Evolutionary conservation across 768 basidiomycete genomes (phyloP), one percentile per base, ranked within the genome.

Genomic region (Suillus discolor): DNA sequence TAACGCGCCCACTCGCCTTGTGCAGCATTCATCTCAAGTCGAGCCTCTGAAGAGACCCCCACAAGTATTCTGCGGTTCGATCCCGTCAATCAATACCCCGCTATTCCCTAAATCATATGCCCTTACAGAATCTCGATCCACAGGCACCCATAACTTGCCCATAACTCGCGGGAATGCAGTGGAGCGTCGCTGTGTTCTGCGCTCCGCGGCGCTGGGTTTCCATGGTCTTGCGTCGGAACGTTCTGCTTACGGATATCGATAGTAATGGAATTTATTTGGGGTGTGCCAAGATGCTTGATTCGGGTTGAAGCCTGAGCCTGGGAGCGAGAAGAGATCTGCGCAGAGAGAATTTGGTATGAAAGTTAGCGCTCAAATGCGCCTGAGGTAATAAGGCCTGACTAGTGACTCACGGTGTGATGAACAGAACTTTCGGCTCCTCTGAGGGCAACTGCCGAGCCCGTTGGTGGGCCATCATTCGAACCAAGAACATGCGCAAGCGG

Each of bases 131-230:
- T 60, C 59, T 60, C 59, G 59, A 60, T 60, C 59, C 59, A 28
- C 59, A 60, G 59, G 59, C 59, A 60, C 59, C 59, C 59, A 60
- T 42, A 60, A 39, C 39, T 60, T 25, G 59, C 41, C 41, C 59
- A 60, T 42, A 60, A 39, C 39, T 60, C 59, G 59, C 59, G 59
- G 59, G 38, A 41, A 60, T 60, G 59, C 9, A 28, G 41, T 60
- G 59, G 39, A 60, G 41, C 28, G 41, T 60, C 59, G 59, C 59
- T 60, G 59, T 31, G 39, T 60, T 60, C 59, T 31, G 41, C 23
- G 59, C 59, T 60, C 42, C 59, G 59, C 59, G 59, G 59, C 59
- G 39, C 28, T 60, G 59, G 59, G 59, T 60, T 60, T 20, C 59
- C 59, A 60, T 60, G 59, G 41, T 44, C 59, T 16, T 60, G 59